Evolutionary conservation across 345 rosid genomes (phyloP), one percentile per base, ranked within the genome.

Genomic region (Psidium friedrichsthalianum): DNA sequence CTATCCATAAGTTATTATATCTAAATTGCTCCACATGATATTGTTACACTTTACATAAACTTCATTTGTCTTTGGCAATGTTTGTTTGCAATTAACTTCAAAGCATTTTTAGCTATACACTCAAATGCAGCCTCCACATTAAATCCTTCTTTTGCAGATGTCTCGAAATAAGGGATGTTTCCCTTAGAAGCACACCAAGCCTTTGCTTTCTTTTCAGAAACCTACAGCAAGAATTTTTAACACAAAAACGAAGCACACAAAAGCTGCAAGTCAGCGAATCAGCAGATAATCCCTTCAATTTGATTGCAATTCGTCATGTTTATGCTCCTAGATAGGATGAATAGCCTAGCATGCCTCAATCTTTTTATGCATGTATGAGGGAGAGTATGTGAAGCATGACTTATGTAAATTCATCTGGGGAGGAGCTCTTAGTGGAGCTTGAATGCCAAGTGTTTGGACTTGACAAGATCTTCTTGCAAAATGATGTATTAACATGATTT

Each of bases 111-210:
- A 74, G 98, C 95, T 85, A 96, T 92, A 87, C 95, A 91, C 86
- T 92, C 90, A 82, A 96, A 95, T 86, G 97, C 97, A 15, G 89
- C 96, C 82, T 96, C 98, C 22, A 96, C 98, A 5, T 96, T 96
- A 85, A 93, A 90, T 20, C 98, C 98, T 91, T 96, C 98, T 88
- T 95, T 95, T 0, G 99, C 99, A 2, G 98, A 95, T 29, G 99
- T 96, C 90, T 96, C 98, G 42, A 95, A 96, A 87, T 96, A 95
- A 69, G 98, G 98, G 82, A 96, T 96, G 90, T 93, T 94, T 83
- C 97, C 97, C 89, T 93, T 96, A 11, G 98, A 93, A 27, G 97
- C 95, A 91, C 98, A 95, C 97, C 99, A 95, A 55, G 97, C 97
- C 91, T 92, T 95, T 21, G 95, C 97, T 87, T 95, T 96, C 86